These are phyloP conservation scores for Astragalus glycyphyllos DNA, from an alignment of 306 rosid species.

Conservation along the genomic window DNA sequence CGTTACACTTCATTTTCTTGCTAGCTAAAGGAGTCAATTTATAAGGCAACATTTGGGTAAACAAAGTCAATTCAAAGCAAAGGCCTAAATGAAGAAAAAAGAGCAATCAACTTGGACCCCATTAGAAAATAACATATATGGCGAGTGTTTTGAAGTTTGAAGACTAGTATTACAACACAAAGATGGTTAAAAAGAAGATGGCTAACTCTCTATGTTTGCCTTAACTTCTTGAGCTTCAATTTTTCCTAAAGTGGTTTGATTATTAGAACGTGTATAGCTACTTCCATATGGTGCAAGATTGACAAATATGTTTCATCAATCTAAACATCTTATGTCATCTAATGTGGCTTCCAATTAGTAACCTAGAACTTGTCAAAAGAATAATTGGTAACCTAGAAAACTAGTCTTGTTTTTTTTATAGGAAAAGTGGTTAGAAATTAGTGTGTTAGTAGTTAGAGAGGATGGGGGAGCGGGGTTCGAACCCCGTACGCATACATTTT, in stretches of 20 bases:
- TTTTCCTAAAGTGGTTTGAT: constrained; percentile 7
- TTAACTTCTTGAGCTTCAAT: constrained; percentile 3
- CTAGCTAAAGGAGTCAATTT: constrained; percentile 35
- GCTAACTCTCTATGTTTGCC: constrained; percentile 22
- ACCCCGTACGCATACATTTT: too few relatives aligned
- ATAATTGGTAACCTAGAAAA: background rate
- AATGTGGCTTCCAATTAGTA: background rate
- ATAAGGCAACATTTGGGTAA: constrained; percentile 23
- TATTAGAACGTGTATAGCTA: constrained; percentile 2
- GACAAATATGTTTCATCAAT: constrained; percentile 40
- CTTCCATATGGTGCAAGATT: constrained; percentile 8
- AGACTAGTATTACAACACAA: too few relatives aligned
- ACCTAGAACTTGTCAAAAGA: background rate
- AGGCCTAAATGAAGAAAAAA: background rate
- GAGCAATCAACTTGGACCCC: constrained; percentile 13
- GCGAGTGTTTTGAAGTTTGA: constrained; percentile 26
- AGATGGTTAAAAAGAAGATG: constrained; percentile 16
- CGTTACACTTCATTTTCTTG: constrained; percentile 38
- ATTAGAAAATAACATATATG: constrained; percentile 6
- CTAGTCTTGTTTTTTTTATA: background rate
- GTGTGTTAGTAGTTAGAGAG: too few relatives aligned
- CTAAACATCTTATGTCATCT: background rate
- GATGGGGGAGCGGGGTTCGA: too few relatives aligned
- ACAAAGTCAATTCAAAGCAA: constrained; percentile 38
- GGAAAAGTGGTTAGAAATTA: too few relatives aligned